Conservation (phyloP, 2,329 filamentous ascomycete species). For the Talaromyces sp. region DNA sequence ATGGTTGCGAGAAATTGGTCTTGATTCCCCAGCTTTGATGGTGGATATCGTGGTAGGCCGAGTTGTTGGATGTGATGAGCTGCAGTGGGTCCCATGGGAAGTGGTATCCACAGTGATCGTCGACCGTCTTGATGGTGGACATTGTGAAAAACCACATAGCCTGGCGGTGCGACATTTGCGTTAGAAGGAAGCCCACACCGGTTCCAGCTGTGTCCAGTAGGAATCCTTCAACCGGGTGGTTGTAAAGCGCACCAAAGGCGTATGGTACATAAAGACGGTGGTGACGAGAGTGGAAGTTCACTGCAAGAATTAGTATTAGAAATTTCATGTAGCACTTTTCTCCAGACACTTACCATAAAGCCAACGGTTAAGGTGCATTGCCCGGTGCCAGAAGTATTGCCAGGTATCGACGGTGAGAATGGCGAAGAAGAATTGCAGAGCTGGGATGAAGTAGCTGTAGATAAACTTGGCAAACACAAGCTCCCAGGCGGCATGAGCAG, state of each 20-base stretch:
- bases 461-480: conserved; percentile 66
- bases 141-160: conserved; percentile 84
- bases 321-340: no score
- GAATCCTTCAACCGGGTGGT: conserved; percentile 92
- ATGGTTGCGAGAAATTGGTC: conserved; percentile 46
- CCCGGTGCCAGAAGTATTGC: conserved; percentile 95
- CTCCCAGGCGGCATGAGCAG: conserved; percentile 82
- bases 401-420: conserved; percentile 83
- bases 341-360: conserved; percentile 69
- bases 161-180: conserved; percentile 78
- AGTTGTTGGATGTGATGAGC: conserved; percentile 89
- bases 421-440: conserved; percentile 69
- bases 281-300: conserved; percentile 87
- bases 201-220: conserved; percentile 86
- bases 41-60: conserved; percentile 94
- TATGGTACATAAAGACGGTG: conserved; percentile 97
- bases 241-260: conserved; percentile 94
- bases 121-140: conserved; percentile 92
- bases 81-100: conserved; percentile 94
- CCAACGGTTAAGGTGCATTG: conserved; percentile 97
- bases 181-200: conserved; percentile 73
- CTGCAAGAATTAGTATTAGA: conserved; percentile 41
- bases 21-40: conserved; percentile 99
- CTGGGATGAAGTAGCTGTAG: conserved; percentile 74
- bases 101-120: conserved; percentile 95